Evolutionary conservation across 2,329 filamentous ascomycete genomes (phyloP), one percentile per base, ranked within the genome.

Genomic region (Hypoxylon sp.): DNA sequence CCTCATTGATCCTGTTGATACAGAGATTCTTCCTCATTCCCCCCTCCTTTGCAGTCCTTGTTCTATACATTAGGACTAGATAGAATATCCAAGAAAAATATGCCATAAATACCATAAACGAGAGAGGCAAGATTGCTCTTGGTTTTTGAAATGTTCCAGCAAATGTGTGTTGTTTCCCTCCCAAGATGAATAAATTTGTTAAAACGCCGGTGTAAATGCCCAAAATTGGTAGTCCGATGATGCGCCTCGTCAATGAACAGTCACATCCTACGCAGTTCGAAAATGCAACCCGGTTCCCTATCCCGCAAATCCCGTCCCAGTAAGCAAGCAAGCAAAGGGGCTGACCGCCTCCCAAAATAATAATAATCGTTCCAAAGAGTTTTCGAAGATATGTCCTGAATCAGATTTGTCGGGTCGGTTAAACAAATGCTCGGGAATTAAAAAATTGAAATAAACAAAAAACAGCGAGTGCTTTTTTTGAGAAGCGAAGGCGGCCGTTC

Each of bases 181-280:
- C 28, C 3, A 30, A 30, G 28, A 55, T 51, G 43, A 65, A 17
- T 41, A 9, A 63, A 59, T 63, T 65, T 51, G 50, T 65, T 60
- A 60, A 70, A 70, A 70, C 68, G 68, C 68, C 68, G 61, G 61
- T 70, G 68, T 70, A 70, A 70, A 70, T 70, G 68, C 68, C 68
- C 58, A 36, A 64, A 70, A 51, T 65, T 45, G 68, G 68, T 70
- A 65, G 59, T 67, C 68, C 68, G 62, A 68, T 70, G 62, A 68
- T 70, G 61, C 68, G 65, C 68, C 65, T 65, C 65, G 49, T 65
- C 56, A 55, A 61, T 68, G 65, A 70, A 70, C 65, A 70, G 57
- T 70, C 68, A 63, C 64, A 70, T 59, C 61, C 60, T 65, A 30
- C 49, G 30, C 55, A 60, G 45, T 49, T 23, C 45, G 28, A 55